These are phyloP conservation scores for Fraxinus latifolia DNA, from an alignment of 305 asterid species.

Conservation along the genomic window DNA sequence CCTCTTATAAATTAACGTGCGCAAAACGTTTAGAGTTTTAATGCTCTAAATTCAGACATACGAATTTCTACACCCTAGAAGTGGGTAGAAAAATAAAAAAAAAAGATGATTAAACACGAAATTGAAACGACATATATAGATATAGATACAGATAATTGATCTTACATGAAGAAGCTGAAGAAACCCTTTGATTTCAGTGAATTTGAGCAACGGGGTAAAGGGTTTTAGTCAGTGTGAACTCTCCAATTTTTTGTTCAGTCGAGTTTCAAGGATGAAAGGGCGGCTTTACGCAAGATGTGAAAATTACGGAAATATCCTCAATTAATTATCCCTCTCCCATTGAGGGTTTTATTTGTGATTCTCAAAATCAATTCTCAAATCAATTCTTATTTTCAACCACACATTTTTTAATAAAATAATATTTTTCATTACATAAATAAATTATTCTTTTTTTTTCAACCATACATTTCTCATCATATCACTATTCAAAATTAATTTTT, in stretches of 20 bases:
- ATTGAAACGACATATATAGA: not conserved
- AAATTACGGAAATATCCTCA: slow-evolving; percentile 4
- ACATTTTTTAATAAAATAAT: too few species aligned
- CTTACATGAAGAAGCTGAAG: slow-evolving; percentile 13
- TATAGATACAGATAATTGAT: not conserved
- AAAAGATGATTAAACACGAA: not conserved
- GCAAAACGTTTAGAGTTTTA: not conserved
- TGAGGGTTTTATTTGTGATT: too few species aligned
- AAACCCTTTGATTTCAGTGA: slow-evolving; percentile 7
- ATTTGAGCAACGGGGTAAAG: not conserved
- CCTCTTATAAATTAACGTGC: not conserved
- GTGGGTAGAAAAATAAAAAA: not conserved
- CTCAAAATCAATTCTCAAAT: too few species aligned
- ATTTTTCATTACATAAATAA: too few species aligned
- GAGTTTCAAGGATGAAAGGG: not conserved
- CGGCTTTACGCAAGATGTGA: not conserved
- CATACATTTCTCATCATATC: too few species aligned
- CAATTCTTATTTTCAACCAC: too few species aligned
- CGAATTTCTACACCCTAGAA: not conserved
- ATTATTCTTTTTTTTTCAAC: too few species aligned
- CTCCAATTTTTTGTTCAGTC: not conserved
- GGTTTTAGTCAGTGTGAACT: not conserved
- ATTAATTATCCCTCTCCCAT: not conserved
- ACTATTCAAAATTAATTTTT: too few species aligned
- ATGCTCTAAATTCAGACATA: not conserved